Conservation (phyloP, 495 filamentous ascomycete species). For the Pseudotulostoma volvatum region DNA sequence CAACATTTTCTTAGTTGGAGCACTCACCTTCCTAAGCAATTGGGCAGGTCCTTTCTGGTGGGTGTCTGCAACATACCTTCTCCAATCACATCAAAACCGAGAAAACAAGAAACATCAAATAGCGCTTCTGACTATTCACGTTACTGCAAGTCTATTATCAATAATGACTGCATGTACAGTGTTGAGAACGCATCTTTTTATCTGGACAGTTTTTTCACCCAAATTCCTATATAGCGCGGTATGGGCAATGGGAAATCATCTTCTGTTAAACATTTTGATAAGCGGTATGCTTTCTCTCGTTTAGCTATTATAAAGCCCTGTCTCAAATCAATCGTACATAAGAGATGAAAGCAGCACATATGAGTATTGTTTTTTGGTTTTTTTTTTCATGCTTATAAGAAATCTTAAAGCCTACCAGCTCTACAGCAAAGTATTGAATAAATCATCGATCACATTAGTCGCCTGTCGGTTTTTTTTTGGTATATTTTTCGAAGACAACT, state of each 20-base stretch:
- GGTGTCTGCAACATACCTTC: constrained; percentile 40
- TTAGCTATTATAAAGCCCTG: too few relatives aligned
- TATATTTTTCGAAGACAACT: constrained; percentile 1
- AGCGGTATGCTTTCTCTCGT: not conserved
- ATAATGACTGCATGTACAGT: constrained; percentile 83
- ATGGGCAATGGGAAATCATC: constrained; percentile 72
- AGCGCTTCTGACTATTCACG: constrained; percentile 48
- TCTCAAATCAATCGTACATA: too few relatives aligned
- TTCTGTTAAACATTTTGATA: constrained; percentile 41
- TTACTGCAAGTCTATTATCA: constrained; percentile 38
- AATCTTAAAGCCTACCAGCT: too few relatives aligned
- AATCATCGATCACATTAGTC: constrained; percentile 43
- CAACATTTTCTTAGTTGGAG: constrained; percentile 48
- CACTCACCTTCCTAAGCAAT: constrained; percentile 73
- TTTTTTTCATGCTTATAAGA: constrained; percentile 1
- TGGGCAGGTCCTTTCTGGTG: constrained; percentile 90
- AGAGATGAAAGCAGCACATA: too few relatives aligned
- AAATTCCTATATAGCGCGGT: constrained; percentile 87
- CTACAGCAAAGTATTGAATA: constrained; percentile 39
- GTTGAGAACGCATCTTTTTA: constrained; percentile 80
- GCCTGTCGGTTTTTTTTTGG: constrained; percentile 5
- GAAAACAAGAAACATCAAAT: constrained; percentile 27
- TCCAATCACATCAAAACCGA: constrained; percentile 25
- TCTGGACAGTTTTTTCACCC: constrained; percentile 97
- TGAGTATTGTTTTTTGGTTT: too few relatives aligned